phyloP scores from a whole-genome alignment of 352 stramenopile species.

The Phytophthora sp. region DNA sequence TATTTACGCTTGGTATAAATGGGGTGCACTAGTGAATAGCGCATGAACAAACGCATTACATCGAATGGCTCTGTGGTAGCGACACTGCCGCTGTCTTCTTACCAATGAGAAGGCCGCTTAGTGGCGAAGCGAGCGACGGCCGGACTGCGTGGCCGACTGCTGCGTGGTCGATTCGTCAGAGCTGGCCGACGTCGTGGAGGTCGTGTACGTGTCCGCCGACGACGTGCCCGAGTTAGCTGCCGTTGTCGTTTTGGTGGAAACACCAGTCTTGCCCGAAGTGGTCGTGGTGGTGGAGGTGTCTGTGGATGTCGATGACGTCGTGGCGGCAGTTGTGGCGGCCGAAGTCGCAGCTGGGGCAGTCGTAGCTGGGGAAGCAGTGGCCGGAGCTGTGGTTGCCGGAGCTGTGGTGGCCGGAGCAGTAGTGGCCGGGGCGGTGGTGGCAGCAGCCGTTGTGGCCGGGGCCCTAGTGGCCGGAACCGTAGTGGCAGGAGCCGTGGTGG shows the following conservation, averaged over 20 bases:
- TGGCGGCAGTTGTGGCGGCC: background rate
- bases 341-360: conserved; percentile 3
- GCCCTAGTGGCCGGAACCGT: background rate
- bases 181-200: background rate
- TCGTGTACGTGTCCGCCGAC: conserved; percentile 20
- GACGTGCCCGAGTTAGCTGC: conserved; percentile 24
- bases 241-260: conserved; percentile 3
- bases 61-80: background rate
- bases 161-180: conserved; percentile 24
- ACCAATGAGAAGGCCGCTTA: conserved; percentile 12
- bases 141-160: conserved; percentile 22
- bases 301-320: conserved; percentile 3
- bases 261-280: conserved; percentile 19
- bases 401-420: conserved; percentile 2
- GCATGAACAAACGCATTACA: conserved; percentile 6
- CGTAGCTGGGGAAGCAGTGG: background rate
- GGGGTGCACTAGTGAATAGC: background rate
- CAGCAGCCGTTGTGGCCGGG: background rate
- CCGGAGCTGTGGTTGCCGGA: background rate
- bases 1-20: conserved; percentile 1
- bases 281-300: conserved; percentile 3
- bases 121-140: conserved; percentile 23
- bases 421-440: background rate
- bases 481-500: conserved; percentile 1
- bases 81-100: conserved; percentile 3